Base-by-base conservation (phyloP, 2,329 filamentous ascomycete genomes). In the Cercospora citrullina region DNA sequence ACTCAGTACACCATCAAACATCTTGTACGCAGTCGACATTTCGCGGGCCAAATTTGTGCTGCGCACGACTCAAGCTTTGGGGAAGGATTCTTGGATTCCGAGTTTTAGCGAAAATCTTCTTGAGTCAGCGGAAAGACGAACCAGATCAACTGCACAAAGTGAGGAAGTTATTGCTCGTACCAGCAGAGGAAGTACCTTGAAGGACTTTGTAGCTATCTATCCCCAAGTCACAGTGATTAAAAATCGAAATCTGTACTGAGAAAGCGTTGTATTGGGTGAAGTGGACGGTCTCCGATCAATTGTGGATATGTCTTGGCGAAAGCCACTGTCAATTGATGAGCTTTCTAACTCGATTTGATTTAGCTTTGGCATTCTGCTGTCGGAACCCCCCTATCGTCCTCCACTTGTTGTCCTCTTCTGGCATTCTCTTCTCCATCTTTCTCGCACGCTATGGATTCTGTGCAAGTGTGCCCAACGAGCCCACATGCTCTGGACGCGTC, bases 1-100 rank as follows among this genome's bases (percentile, higher is more conserved):
- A 53, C 45, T 57, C 33, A 64, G 51, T 16, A 53, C n/a, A 48
- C 33, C 58, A 42, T 65, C 55, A 21, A 60, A 60, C 63, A 65
- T 65, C 18, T 33, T 60, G 57, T 16, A 18, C 18, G 55, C 18
- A 57, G 48, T 57, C 53, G 53, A 31, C 53, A 58, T 58, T 12
- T 58, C 10, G 14, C 23, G 14, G 18, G 16, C 48, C 48, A 53
- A 53, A 58, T 31, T 58, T 58, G 23, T 58, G 14, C 26, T 28
- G 23, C 21, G 18, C 53, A 31, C 53, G 30, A 33, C 23, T 57
- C 30, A 58, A 58, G 53, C 26, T 58, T 58, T 58, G 12, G 53
- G 53, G 26, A 33, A 28, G 23, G 51, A 33, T 33, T 33, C 31
- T 33, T 33, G 33, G 33, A 33, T 30, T 58, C 23, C 30, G 53